Base-by-base conservation (phyloP, 2,329 filamentous ascomycete genomes). In the Diaporthe ampelina region DNA sequence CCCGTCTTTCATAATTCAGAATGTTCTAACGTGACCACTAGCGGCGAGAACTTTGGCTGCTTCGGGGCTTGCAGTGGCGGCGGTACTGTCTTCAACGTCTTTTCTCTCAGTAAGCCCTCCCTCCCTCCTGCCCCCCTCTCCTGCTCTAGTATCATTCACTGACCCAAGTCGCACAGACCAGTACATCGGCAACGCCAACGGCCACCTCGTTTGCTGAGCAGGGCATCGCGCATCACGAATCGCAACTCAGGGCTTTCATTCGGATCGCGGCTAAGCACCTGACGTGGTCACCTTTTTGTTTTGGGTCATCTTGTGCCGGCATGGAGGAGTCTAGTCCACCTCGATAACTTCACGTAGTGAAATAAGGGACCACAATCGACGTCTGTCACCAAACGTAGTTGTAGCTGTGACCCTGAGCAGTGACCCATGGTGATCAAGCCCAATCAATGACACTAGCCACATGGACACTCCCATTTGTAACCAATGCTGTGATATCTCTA, bases 21-120 rank as follows among this genome's bases (percentile, higher is more conserved):
- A 29, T 29, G 29, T 29, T 5, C 29, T 32, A 32, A 32, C 5
- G 29, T 32, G 4, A 32, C 29, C 29, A 32, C 6, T 5, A 32
- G 29, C 43, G 59, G 59, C 5, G 26, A 19, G 13, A 48, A 63
- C 59, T 63, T 63, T 17, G 59, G 59, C 17, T 63, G 59, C 17
- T 48, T 29, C 15, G 59, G 59, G 19, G 40, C 40, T 7, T 63
- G 59, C 59, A 43, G 7, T 32, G 59, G 35, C 3, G 11, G 7
- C 2, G 58, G 58, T 10, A 45, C 15, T 17, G 59, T 8, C 17
- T 63, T 45, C 24, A 37, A 48, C 24, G 40, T 63, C 40, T 63
- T 63, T 29, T 19, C 37, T n/a, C 59, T 63, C 24, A 4, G 59
- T 63, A 48, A 63, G 59, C 48, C 21, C 4, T 21, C 21, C 24